Conservation (phyloP, 176 grass and related monocot species). For the Chloris gayana region DNA sequence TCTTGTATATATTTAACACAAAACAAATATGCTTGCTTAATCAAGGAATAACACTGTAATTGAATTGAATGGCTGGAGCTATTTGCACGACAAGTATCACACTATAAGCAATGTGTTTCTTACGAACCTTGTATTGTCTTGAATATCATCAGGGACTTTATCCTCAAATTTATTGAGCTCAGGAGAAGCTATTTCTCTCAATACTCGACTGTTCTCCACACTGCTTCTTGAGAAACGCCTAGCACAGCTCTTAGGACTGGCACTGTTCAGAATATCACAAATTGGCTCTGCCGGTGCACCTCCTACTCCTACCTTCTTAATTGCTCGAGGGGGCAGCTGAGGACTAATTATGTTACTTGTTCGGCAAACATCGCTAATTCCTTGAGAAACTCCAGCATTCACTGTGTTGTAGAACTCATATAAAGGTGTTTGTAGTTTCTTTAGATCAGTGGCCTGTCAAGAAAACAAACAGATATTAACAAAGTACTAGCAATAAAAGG, state of each 20-base stretch:
- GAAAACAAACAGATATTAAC: slow-evolving; percentile 6
- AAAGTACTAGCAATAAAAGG: neutral
- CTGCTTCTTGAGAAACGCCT: slow-evolving; percentile 60
- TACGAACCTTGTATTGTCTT: slow-evolving; percentile 65
- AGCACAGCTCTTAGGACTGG: slow-evolving; percentile 50
- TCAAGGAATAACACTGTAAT: neutral
- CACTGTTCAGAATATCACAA: slow-evolving; percentile 46
- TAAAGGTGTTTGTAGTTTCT: slow-evolving; percentile 89
- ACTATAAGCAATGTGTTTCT: slow-evolving; percentile 3
- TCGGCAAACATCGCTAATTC: slow-evolving; percentile 45
- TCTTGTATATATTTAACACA: slow-evolving; percentile 11
- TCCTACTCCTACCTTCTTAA: slow-evolving; percentile 35
- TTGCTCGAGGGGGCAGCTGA: slow-evolving; percentile 44
- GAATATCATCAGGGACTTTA: slow-evolving; percentile 48
- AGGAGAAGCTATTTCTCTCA: slow-evolving; percentile 77
- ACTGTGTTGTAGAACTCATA: slow-evolving; percentile 91
- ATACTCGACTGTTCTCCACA: slow-evolving; percentile 45
- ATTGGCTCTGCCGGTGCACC: slow-evolving; percentile 47
- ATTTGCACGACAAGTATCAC: neutral
- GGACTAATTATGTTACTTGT: slow-evolving; percentile 40
- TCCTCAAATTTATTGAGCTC: slow-evolving; percentile 50
- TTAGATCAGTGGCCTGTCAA: slow-evolving; percentile 78
- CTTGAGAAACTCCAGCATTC: slow-evolving; percentile 52
- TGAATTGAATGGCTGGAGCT: neutral
- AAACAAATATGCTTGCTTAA: slow-evolving; percentile 5